Evolutionary conservation across 1,139 yeast genomes (phyloP).

Genomic region (Yamadazyma sp.): DNA sequence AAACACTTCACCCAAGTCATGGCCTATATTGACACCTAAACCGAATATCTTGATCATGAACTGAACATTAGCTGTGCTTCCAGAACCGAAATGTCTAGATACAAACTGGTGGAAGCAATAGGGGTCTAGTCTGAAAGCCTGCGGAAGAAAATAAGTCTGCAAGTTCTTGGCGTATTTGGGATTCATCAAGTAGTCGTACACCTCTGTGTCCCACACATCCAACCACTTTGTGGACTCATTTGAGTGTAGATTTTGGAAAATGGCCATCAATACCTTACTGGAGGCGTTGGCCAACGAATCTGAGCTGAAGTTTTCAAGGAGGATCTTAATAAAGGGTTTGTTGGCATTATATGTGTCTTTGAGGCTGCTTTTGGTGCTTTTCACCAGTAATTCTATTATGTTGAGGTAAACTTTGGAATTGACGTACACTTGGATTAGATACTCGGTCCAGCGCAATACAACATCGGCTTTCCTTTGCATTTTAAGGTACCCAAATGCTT

Average conservation of each 20-base stretch:
- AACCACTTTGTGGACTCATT: conserved; percentile 43
- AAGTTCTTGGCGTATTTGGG: conserved; percentile 44
- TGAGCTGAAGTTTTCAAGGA: conserved; percentile 11
- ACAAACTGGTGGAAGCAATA: conserved; percentile 28
- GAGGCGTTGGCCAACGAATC: conserved; percentile 68
- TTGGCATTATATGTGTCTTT: neutral
- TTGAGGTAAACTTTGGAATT: conserved; percentile 11
- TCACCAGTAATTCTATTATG: conserved; percentile 11
- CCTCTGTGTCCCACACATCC: conserved; percentile 48
- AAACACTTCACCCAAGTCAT: neutral
- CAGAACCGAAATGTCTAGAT: conserved; percentile 15
- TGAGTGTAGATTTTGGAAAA: conserved; percentile 31
- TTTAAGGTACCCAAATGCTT: conserved; percentile 17
- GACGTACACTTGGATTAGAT: conserved; percentile 44
- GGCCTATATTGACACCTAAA: neutral
- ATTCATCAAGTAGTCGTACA: conserved; percentile 33
- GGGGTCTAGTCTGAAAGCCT: conserved; percentile 54
- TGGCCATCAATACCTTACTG: conserved; percentile 57
- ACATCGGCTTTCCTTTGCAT: conserved; percentile 10
- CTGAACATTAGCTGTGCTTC: neutral
- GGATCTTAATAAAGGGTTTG: conserved; percentile 4
- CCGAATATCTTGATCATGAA: neutral
- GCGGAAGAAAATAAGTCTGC: conserved; percentile 62
- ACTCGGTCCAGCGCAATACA: conserved; percentile 21
- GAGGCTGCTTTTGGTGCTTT: conserved; percentile 2